Base-by-base conservation (phyloP, 148 eudicot species). In the Pharnaceum exiguum region DNA sequence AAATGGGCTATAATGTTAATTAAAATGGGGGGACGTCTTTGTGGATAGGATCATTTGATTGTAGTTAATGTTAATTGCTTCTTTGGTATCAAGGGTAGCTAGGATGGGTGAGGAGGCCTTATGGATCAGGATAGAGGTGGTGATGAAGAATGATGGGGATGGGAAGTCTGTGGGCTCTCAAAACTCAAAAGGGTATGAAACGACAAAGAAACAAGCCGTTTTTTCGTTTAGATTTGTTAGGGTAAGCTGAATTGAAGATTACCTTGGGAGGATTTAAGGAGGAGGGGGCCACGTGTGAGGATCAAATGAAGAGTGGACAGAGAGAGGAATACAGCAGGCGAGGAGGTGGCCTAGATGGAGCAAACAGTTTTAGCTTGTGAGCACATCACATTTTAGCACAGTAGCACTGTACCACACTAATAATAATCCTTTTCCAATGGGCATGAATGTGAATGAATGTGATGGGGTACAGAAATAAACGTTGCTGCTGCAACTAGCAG, bases 41-140 rank as follows among this genome's bases (percentile, higher is more conserved):
- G n/a, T n/a, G n/a, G n/a, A n/a, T n/a, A n/a, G n/a, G n/a, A n/a
- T n/a, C n/a, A n/a, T n/a, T n/a, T n/a, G n/a, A n/a, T n/a, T n/a
- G n/a, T n/a, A n/a, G n/a, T n/a, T n/a, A n/a, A n/a, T n/a, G n/a
- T n/a, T n/a, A n/a, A n/a, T n/a, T n/a, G n/a, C n/a, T n/a, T n/a
- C n/a, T n/a, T n/a, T n/a, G n/a, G n/a, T n/a, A 75, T 76, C 46
- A 75, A 59, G 51, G 79, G 70, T 71, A 71, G 66, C 52, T 70
- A 44, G 62, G 56, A 46, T 59, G 66, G 65, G 59, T 60, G 15
- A 37, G 49, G 19, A 10, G 17, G 25, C 4, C 9, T n/a, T 13
- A 22, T 2, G 35, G 44, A 46, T 56, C 26, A 24, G 21, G 22
- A 27, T 50, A 15, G 0, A 24, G 22, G 19, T 45, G 53, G 37